Evolutionary conservation across 768 basidiomycete genomes (phyloP).

Genomic region (Ephemerocybe angulata): DNA sequence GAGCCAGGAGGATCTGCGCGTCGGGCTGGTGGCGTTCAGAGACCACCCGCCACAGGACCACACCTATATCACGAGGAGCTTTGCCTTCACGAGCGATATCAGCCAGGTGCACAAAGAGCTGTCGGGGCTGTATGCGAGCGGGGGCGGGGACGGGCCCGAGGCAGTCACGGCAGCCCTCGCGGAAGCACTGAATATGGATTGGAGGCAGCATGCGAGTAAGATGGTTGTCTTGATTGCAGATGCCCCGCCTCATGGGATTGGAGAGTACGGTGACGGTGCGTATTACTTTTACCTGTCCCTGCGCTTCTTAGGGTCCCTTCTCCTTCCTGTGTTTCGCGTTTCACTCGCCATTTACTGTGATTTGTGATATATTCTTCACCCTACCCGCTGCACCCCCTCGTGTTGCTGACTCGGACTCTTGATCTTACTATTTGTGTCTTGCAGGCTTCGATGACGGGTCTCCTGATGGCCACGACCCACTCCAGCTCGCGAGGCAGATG

Average conservation of each 20-base stretch:
- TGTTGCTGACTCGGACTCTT: too few species aligned
- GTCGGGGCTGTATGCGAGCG: conserved; percentile 80
- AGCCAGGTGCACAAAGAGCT: conserved; percentile 81
- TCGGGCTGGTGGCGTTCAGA: conserved; percentile 91
- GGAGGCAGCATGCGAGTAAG: conserved; percentile 84
- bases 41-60: conserved; percentile 98
- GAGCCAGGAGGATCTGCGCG: conserved; percentile 78
- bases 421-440: conserved; percentile 13
- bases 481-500: conserved; percentile 85
- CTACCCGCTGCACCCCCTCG: too few species aligned
- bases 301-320: too few species aligned
- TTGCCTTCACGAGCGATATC: conserved; percentile 93
- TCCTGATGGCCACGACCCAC: conserved; percentile 89
- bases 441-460: conserved; percentile 91
- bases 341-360: too few species aligned
- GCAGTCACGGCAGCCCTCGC: conserved; percentile 92
- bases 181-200: conserved; percentile 85
- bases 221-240: conserved; percentile 97
- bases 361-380: too few species aligned
- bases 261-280: conserved; percentile 93
- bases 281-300: too few species aligned
- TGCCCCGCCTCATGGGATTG: conserved; percentile 96
- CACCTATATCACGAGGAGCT: conserved; percentile 89
- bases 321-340: too few species aligned
- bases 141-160: conserved; percentile 94